Percentiles rank a stretch among this genome's conserved stretches.
These are phyloP conservation scores for Elaphomyces granulatus DNA, from an alignment of 495 filamentous ascomycete species.

Conservation along the genomic window DNA sequence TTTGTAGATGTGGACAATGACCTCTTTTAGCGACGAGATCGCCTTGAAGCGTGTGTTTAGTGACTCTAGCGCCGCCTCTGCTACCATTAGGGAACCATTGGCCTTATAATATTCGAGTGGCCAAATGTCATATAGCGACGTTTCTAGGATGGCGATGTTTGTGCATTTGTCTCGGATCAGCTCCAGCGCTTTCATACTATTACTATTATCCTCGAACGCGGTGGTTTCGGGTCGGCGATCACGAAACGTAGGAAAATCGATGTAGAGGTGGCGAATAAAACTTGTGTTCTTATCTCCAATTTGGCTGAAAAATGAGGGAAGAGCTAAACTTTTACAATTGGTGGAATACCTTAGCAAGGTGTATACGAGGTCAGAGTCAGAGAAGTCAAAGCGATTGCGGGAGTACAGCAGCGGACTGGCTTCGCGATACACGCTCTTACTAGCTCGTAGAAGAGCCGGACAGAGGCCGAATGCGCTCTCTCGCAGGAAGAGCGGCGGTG, in stretches of 20 bases:
- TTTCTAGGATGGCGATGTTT: constrained; percentile 10
- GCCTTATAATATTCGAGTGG: constrained; percentile 2
- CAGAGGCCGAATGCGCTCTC: constrained; percentile 10
- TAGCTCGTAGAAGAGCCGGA: constrained; percentile 21
- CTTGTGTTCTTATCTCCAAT: constrained; percentile 9
- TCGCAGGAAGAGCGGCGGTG: constrained; percentile 3
- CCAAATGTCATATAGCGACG: constrained; percentile 4
- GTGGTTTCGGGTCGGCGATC: constrained; percentile 4
- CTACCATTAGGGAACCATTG: too few relatives aligned
- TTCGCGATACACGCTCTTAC: constrained; percentile 21
- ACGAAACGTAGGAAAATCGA: constrained; percentile 4
- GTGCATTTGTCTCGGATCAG: constrained; percentile 12
- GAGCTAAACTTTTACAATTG: constrained; percentile 7
- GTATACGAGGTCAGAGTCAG: too few relatives aligned
- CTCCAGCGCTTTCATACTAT: constrained; percentile 11
- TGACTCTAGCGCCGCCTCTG: too few relatives aligned
- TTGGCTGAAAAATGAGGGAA: constrained; percentile 10
- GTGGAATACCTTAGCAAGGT: too few relatives aligned
- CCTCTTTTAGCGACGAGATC: constrained; percentile 11
- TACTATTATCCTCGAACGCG: constrained; percentile 6
- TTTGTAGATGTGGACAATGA: constrained; percentile 11
- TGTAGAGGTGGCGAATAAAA: constrained; percentile 11
- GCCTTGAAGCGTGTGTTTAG: constrained; percentile 11
- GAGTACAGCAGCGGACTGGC: constrained; percentile 21
- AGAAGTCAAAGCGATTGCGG: constrained; percentile 18